Evolutionary conservation across 768 basidiomycete genomes (phyloP).

Genomic region (Candolleomyces efflorescens): DNA sequence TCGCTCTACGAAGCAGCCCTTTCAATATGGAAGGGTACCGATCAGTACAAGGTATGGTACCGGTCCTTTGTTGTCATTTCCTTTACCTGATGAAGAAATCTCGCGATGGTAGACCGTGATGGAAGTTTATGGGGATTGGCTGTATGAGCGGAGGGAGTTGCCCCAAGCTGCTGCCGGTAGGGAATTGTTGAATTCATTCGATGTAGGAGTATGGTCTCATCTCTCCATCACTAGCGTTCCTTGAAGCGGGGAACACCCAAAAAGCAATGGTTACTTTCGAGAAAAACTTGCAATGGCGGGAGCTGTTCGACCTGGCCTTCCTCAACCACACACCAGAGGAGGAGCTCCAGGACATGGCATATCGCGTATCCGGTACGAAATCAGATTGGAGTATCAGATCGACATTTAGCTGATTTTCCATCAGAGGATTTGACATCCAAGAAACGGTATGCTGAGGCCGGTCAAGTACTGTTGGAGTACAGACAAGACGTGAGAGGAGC

Average conservation of each 20-base stretch:
- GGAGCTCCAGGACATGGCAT: slow-evolving; percentile 60
- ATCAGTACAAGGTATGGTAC: slow-evolving; percentile 53
- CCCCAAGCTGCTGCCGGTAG: slow-evolving; percentile 77
- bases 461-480: slow-evolving; percentile 81
- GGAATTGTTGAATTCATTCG: slow-evolving; percentile 8
- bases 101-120: slow-evolving; percentile 51
- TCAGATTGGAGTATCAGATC: not conserved
- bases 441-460: slow-evolving; percentile 78
- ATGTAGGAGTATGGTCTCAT: slow-evolving; percentile 4
- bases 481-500: slow-evolving; percentile 73
- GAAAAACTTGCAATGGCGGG: slow-evolving; percentile 85
- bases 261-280: slow-evolving; percentile 90
- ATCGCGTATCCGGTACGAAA: slow-evolving; percentile 73
- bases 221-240: slow-evolving; percentile 53
- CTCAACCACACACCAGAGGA: slow-evolving; percentile 45
- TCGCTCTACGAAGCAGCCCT: slow-evolving; percentile 73
- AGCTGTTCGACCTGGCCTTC: slow-evolving; percentile 78
- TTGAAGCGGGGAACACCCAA: slow-evolving; percentile 52
- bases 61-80: not conserved
- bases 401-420: slow-evolving; percentile 6
- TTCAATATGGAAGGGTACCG: slow-evolving; percentile 64
- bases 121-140: slow-evolving; percentile 78
- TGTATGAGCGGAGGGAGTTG: slow-evolving; percentile 84
- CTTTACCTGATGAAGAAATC: not conserved
- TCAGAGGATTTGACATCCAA: slow-evolving; percentile 80